These are phyloP conservation scores for Rhodotorula paludigena DNA, from an alignment of 768 basidiomycete genomes.

Conservation along the genomic window DNA sequence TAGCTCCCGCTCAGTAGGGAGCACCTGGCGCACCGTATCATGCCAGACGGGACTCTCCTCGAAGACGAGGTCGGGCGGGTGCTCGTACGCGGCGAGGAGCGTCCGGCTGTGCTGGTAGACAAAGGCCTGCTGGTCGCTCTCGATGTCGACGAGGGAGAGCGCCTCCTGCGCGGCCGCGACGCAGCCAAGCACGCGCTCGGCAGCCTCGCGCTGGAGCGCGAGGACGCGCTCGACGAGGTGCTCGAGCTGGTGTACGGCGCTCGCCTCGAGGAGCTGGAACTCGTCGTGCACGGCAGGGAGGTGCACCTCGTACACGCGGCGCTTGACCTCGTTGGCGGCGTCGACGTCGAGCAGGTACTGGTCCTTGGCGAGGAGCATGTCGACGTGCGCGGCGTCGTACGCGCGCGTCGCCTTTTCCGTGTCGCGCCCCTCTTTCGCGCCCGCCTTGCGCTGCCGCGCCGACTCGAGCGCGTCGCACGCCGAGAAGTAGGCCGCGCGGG, in stretches of 20 bases:
- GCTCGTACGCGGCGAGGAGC: slow-evolving; percentile 21
- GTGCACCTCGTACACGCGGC: slow-evolving; percentile 19
- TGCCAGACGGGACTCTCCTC: slow-evolving; percentile 33
- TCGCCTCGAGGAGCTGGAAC: slow-evolving; percentile 27
- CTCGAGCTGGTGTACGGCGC: slow-evolving; percentile 15
- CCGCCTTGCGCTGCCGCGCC: slow-evolving; percentile 21
- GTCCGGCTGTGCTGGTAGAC: background rate
- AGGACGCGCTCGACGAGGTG: slow-evolving; percentile 6
- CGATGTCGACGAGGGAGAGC: slow-evolving; percentile 7
- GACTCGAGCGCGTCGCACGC: slow-evolving; percentile 32
- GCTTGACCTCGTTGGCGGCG: slow-evolving; percentile 26
- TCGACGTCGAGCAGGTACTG: slow-evolving; percentile 31
- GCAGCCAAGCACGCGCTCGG: background rate
- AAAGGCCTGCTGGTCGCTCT: slow-evolving; percentile 27
- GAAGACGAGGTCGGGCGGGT: slow-evolving; percentile 28
- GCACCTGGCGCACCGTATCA: slow-evolving; percentile 25
- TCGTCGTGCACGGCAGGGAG: slow-evolving; percentile 30
- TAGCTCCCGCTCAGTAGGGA: background rate
- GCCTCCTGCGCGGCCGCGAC: slow-evolving; percentile 1
- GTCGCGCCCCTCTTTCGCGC: slow-evolving; percentile 9
- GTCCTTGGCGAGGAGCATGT: slow-evolving; percentile 32
- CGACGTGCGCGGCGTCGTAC: slow-evolving; percentile 23
- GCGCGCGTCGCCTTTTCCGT: slow-evolving; percentile 19
- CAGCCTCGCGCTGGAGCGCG: slow-evolving; percentile 4
- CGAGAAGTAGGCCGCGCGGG: slow-evolving; percentile 19